phyloP scores from a whole-genome alignment of 192 early-diverging fungal species.

The Funneliformis geosporum region DNA sequence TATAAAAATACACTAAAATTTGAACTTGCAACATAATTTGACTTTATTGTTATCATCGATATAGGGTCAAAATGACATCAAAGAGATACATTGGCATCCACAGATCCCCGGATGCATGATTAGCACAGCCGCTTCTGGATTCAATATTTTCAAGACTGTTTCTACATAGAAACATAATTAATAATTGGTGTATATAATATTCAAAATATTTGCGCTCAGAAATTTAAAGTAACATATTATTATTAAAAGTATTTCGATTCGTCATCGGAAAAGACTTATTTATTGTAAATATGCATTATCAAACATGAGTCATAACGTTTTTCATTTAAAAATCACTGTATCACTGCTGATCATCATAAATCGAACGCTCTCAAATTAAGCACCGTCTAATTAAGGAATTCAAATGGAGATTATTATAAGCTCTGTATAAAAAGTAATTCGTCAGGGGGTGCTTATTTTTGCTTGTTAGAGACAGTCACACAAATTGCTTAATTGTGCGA shows the following conservation, averaged over 20 bases:
- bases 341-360: too few species aligned
- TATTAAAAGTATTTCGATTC: too few species aligned
- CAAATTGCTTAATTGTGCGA: too few species aligned
- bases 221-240: too few species aligned
- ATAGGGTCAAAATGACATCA: conserved; percentile 88
- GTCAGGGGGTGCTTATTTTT: background rate
- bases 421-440: background rate
- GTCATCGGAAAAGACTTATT: too few species aligned
- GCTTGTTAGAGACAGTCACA: background rate
- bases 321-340: background rate
- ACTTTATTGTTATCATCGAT: background rate
- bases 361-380: background rate
- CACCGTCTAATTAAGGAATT: background rate
- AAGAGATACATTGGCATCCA: conserved; percentile 96
- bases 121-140: conserved; percentile 83
- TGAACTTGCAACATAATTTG: background rate
- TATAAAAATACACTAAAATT: background rate
- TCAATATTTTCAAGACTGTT: conserved; percentile 99
- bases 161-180: conserved; percentile 53
- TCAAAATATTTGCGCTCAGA: too few species aligned
- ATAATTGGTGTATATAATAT: too few species aligned
- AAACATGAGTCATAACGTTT: too few species aligned
- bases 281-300: background rate
- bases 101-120: conserved; percentile 91
- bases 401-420: background rate